Evolutionary conservation across 73 alveolate genomes (phyloP).

Genomic region (Paramecium octaurelia): DNA sequence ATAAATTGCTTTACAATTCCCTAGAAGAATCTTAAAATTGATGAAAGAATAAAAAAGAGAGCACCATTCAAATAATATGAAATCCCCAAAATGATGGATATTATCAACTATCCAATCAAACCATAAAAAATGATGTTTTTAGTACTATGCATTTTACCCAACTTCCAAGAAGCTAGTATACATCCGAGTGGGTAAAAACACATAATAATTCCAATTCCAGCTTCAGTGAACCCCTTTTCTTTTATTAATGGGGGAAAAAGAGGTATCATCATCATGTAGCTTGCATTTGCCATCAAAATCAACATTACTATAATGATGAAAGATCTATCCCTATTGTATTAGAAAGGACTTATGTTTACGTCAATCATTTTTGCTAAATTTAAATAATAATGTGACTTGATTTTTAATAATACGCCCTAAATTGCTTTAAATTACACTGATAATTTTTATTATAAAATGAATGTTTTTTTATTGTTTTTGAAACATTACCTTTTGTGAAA

Average conservation of each 20-base stretch:
- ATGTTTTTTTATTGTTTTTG: not conserved
- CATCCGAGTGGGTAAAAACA: not conserved
- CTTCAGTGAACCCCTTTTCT: conserved; percentile 1
- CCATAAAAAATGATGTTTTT: not conserved
- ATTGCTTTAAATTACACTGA: not conserved
- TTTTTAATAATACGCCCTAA: not conserved
- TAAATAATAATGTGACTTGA: not conserved
- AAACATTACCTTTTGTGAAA: not conserved
- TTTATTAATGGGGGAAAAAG: not conserved
- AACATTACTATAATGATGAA: not conserved
- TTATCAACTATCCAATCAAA: not conserved
- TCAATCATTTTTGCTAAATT: not conserved
- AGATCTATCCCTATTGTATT: not conserved
- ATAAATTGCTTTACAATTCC: not conserved
- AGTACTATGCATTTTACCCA: not conserved
- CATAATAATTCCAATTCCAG: not conserved
- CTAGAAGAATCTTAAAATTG: not conserved
- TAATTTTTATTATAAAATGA: not conserved
- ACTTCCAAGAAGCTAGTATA: not conserved
- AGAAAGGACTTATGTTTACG: not conserved
- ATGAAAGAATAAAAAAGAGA: not conserved
- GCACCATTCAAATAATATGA: not conserved
- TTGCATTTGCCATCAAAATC: not conserved
- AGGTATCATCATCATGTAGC: not conserved
- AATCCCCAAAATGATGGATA: not conserved